A percentile compares a stretch with the other conserved stretches of the same genome.
phyloP scores from a whole-genome alignment of 192 early-diverging fungal genomes.

The Jimgerdemannia flammicorona region DNA sequence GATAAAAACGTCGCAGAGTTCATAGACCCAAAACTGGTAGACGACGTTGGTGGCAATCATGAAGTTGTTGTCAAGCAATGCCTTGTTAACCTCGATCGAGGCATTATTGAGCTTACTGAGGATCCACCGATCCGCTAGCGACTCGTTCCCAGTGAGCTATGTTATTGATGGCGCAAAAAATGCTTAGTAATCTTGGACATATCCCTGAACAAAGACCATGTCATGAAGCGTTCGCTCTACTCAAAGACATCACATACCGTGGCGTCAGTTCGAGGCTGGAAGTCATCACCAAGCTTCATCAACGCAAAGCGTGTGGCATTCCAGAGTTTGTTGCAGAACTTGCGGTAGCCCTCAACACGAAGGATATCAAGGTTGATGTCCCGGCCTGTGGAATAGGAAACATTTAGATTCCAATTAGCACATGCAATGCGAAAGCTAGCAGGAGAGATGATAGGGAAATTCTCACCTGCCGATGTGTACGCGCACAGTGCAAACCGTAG shows the following conservation, averaged over 20 bases:
- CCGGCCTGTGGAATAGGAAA: constrained; percentile 40
- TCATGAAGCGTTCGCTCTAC: neutral
- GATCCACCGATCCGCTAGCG: constrained; percentile 91
- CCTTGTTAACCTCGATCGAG: constrained; percentile 69
- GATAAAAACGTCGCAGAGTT: constrained; percentile 97
- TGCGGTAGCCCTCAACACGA: constrained; percentile 98
- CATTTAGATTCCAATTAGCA: neutral
- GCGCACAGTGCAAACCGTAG: constrained; percentile 79
- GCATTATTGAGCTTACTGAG: constrained; percentile 85
- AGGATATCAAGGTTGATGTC: constrained; percentile 93
- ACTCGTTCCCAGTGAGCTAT: constrained; percentile 71
- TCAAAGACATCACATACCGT: constrained; percentile 11
- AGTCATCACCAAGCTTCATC: constrained; percentile 90
- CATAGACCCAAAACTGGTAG: constrained; percentile 94
- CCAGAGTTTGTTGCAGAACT: constrained; percentile 99
- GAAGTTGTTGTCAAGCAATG: constrained; percentile 83
- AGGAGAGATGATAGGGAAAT: neutral
- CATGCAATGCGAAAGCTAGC: constrained; percentile 2
- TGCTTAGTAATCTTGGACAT: no score
- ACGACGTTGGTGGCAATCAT: constrained; percentile 86
- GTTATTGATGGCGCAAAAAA: neutral
- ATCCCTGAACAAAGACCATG: constrained; percentile 6
- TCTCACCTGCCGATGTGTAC: constrained; percentile 53
- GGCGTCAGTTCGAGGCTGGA: constrained; percentile 59
- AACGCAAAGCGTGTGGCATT: constrained; percentile 96